phyloP scores from a whole-genome alignment of 768 basidiomycete species.

The Suillus hirtellus region DNA sequence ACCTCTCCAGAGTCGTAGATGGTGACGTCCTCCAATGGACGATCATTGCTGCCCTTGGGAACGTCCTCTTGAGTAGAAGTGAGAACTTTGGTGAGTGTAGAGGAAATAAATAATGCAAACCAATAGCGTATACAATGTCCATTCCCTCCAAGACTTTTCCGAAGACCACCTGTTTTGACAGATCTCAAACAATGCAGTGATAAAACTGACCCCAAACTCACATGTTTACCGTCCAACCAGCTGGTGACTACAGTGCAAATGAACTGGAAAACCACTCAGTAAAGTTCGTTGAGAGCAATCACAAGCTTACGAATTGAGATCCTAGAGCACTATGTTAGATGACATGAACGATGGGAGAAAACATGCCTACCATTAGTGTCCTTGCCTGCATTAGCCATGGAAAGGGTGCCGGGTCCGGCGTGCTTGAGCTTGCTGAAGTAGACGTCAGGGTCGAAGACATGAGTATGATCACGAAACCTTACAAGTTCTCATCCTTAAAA shows the following conservation, averaged over 20 bases:
- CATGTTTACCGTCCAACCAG: slow-evolving; percentile 93
- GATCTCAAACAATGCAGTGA: slow-evolving; percentile 8
- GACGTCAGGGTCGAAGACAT: background rate
- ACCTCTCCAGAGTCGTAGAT: slow-evolving; percentile 92
- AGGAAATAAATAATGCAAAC: slow-evolving; percentile 39
- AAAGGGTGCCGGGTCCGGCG: slow-evolving; percentile 81
- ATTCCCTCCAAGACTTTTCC: slow-evolving; percentile 91
- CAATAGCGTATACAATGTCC: slow-evolving; percentile 79
- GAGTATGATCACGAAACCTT: slow-evolving; percentile 24
- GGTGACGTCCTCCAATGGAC: slow-evolving; percentile 72
- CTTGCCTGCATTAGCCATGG: slow-evolving; percentile 93
- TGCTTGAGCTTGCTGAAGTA: slow-evolving; percentile 87
- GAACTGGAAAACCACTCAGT: slow-evolving; percentile 53
- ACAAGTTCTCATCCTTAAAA: slow-evolving; percentile 98
- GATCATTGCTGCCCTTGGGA: slow-evolving; percentile 67
- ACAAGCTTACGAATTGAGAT: slow-evolving; percentile 75
- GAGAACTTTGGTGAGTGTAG: slow-evolving; percentile 12
- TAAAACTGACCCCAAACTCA: slow-evolving; percentile 32
- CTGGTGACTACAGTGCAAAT: slow-evolving; percentile 85
- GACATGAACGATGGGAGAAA: slow-evolving; percentile 3
- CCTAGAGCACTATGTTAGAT: slow-evolving; percentile 42
- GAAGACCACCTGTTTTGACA: slow-evolving; percentile 73
- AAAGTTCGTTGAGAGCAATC: background rate
- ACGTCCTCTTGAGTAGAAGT: slow-evolving; percentile 62
- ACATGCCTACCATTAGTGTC: slow-evolving; percentile 79